These are phyloP conservation scores for Stipa capillata DNA, from an alignment of 176 grass and related monocot species.

Conservation along the genomic window DNA sequence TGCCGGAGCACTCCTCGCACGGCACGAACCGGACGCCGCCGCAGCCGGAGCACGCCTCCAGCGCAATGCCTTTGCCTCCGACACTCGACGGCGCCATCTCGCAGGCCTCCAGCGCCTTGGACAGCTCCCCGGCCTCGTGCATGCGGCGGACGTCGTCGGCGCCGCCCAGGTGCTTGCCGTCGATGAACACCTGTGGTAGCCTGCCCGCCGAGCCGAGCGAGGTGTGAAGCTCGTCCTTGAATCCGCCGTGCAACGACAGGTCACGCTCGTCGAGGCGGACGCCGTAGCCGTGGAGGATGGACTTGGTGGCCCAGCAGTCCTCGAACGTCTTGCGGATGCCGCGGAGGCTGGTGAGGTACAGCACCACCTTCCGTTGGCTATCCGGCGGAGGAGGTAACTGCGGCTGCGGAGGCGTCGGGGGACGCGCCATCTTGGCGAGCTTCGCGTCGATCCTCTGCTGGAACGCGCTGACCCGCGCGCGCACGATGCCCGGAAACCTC, in stretches of 20 bases:
- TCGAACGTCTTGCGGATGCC: slow-evolving; percentile 85
- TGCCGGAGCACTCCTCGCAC: too few species aligned
- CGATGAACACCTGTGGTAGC: slow-evolving; percentile 59
- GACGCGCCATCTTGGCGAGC: slow-evolving; percentile 25
- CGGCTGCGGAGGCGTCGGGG: neutral
- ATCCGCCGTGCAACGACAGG: slow-evolving; percentile 75
- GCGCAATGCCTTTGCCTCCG: slow-evolving; percentile 3
- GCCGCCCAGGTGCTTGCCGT: slow-evolving; percentile 24
- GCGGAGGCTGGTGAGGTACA: slow-evolving; percentile 87
- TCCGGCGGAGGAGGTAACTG: slow-evolving; percentile 16
- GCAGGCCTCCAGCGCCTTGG: slow-evolving; percentile 30
- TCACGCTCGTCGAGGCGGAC: slow-evolving; percentile 82
- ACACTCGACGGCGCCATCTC: slow-evolving; percentile 27
- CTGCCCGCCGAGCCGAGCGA: slow-evolving; percentile 31
- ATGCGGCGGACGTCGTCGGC: slow-evolving; percentile 55
- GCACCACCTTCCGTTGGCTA: slow-evolving; percentile 43
- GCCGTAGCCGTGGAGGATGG: slow-evolving; percentile 67
- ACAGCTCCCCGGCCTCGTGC: slow-evolving; percentile 64
- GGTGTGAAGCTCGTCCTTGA: slow-evolving; percentile 75
- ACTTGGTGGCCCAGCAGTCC: slow-evolving; percentile 63
- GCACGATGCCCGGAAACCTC: slow-evolving; percentile 56
- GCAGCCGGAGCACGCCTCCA: slow-evolving; percentile 43
- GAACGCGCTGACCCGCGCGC: slow-evolving; percentile 60
- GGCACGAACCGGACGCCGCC: slow-evolving; percentile 69
- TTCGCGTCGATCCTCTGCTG: slow-evolving; percentile 73